A percentile compares a stretch with the other conserved stretches of the same genome.
These are phyloP conservation scores for Neonothopanus nambi DNA, from an alignment of 1,284 basidiomycete genomes.

Conservation along the genomic window DNA sequence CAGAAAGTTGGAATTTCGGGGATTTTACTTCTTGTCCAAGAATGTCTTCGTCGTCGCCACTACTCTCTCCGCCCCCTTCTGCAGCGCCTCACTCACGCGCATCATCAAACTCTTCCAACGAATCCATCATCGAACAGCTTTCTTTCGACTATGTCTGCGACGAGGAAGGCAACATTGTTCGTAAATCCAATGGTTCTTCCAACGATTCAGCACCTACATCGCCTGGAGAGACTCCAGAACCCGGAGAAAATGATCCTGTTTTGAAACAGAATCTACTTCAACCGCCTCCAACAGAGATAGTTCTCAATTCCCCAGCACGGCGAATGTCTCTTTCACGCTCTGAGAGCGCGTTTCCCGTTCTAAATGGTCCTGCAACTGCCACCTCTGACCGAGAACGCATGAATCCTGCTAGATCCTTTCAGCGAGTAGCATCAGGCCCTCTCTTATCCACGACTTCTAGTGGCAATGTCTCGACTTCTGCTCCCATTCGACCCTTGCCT, in stretches of 20 bases:
- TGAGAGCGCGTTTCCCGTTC: slow-evolving; percentile 53
- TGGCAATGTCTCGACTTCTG: slow-evolving; percentile 10
- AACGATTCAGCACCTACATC: slow-evolving; percentile 8
- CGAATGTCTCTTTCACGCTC: slow-evolving; percentile 63
- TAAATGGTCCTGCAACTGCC: slow-evolving; percentile 26
- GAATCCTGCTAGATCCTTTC: slow-evolving; percentile 45
- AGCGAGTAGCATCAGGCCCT: slow-evolving; percentile 62
- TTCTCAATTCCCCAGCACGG: slow-evolving; percentile 36
- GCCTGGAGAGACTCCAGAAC: neutral
- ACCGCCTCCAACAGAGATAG: slow-evolving; percentile 34
- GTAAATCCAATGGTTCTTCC: slow-evolving; percentile 40
- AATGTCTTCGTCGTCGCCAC: slow-evolving; percentile 5
- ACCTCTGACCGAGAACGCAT: slow-evolving; percentile 21
- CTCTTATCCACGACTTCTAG: slow-evolving; percentile 34
- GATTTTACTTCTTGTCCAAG: slow-evolving; percentile 4
- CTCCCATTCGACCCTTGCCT: slow-evolving; percentile 34
- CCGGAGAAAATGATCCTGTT: neutral
- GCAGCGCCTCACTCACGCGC: neutral
- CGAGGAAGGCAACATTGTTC: slow-evolving; percentile 58
- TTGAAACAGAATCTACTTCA: slow-evolving; percentile 19
- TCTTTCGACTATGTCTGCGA: slow-evolving; percentile 71
- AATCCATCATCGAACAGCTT: no score
- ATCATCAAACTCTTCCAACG: no score
- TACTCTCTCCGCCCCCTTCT: neutral
- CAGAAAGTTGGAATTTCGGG: neutral